A percentile compares a stretch with the other conserved stretches of the same genome.
These are phyloP conservation scores for Yamadazyma phyllophila DNA, from an alignment of 805 yeast species.

Conservation along the genomic window DNA sequence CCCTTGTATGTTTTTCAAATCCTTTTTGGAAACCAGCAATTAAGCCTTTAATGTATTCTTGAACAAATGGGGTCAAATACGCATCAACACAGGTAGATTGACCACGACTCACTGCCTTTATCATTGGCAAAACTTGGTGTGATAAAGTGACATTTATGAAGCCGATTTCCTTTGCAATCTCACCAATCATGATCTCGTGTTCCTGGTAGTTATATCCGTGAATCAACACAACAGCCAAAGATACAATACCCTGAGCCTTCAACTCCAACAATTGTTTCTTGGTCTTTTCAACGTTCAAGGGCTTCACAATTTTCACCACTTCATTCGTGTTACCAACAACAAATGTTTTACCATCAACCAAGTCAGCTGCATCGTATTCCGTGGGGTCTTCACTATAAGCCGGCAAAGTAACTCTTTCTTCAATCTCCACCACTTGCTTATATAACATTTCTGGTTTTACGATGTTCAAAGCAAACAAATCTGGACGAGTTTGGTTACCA, in stretches of 20 bases:
- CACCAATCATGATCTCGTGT: conserved; percentile 49
- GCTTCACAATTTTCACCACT: conserved; percentile 53
- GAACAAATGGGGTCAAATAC: conserved; percentile 75
- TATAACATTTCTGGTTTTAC: conserved; percentile 17
- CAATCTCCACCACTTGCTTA: conserved; percentile 17
- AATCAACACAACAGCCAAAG: conserved; percentile 68
- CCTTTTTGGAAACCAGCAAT: conserved; percentile 59
- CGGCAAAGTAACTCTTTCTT: conserved; percentile 19
- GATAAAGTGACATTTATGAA: conserved; percentile 69
- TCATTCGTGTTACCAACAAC: conserved; percentile 67
- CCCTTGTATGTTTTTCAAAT: conserved; percentile 22
- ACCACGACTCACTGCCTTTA: conserved; percentile 71
- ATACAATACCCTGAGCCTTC: conserved; percentile 57
- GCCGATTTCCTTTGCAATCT: conserved; percentile 62
- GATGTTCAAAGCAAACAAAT: conserved; percentile 17
- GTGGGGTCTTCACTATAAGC: conserved; percentile 44
- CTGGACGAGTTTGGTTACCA: conserved; percentile 22
- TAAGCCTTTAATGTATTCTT: conserved; percentile 60
- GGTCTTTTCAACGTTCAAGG: conserved; percentile 47
- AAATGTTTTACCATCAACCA: conserved; percentile 28
- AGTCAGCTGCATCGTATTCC: conserved; percentile 13
- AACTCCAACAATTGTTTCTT: conserved; percentile 40
- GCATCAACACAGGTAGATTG: conserved; percentile 82
- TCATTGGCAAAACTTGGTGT: conserved; percentile 71
- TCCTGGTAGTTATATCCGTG: conserved; percentile 73